phyloP scores from a whole-genome alignment of 1,139 yeast species.

The Candida neerlandica region DNA sequence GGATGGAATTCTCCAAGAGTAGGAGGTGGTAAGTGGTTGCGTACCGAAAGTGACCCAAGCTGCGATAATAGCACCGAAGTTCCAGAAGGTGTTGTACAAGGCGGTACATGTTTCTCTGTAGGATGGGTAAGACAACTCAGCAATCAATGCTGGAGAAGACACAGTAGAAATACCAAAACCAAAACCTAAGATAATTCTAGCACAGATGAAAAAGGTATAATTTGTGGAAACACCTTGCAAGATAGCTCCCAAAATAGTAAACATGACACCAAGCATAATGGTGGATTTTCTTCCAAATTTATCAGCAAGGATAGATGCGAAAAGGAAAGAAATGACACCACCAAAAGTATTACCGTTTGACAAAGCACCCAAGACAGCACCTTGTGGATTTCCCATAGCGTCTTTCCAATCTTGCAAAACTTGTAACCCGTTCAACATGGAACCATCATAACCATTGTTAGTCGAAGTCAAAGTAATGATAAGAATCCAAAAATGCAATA shows the following conservation, averaged over 20 bases:
- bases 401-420: conserved; percentile 38
- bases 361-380: conserved; percentile 48
- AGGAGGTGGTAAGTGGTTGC: conserved; percentile 27
- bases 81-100: conserved; percentile 52
- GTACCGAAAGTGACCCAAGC: conserved; percentile 58
- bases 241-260: conserved; percentile 39
- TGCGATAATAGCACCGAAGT: conserved; percentile 56
- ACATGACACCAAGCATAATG: conserved; percentile 27
- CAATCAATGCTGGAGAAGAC: conserved; percentile 43
- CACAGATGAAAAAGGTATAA: conserved; percentile 39
- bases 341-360: conserved; percentile 36
- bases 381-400: conserved; percentile 42
- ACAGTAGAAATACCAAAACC: conserved; percentile 42
- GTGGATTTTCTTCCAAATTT: conserved; percentile 36
- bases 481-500: conserved; percentile 38
- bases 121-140: conserved; percentile 49
- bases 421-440: conserved; percentile 55
- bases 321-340: conserved; percentile 20
- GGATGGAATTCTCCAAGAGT: conserved; percentile 51
- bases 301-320: conserved; percentile 29
- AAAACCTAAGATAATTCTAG: conserved; percentile 44
- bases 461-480: conserved; percentile 48
- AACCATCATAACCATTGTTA: conserved; percentile 55
- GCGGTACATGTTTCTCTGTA: conserved; percentile 51
- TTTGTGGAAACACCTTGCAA: conserved; percentile 46